Conservation (phyloP, 257 asterid genomes). For the Handroanthus guayacan region DNA sequence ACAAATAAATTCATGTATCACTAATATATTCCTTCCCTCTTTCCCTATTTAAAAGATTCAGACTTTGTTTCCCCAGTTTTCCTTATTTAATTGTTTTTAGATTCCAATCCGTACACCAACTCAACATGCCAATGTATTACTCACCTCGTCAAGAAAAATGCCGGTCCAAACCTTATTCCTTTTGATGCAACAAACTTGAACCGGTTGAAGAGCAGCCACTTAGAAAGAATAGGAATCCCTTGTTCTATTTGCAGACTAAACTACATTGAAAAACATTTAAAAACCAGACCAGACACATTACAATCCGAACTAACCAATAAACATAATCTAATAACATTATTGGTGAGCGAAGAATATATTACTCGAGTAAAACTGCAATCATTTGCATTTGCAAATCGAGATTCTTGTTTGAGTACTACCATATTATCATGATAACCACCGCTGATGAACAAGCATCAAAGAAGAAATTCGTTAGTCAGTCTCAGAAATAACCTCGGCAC, state of each 20-base stretch:
- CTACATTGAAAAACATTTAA: constrained; percentile 54
- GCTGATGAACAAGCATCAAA: constrained; percentile 54
- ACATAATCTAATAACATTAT: constrained; percentile 22
- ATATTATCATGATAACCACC: constrained; percentile 88
- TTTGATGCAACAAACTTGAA: constrained; percentile 88
- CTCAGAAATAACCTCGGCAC: constrained; percentile 19
- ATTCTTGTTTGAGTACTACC: constrained; percentile 93
- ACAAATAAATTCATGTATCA: constrained; percentile 11
- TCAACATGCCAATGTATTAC: constrained; percentile 34
- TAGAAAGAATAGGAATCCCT: constrained; percentile 91
- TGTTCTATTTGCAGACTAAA: constrained; percentile 93
- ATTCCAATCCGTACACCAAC: not conserved
- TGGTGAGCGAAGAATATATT: constrained; percentile 40
- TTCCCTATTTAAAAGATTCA: constrained; percentile 8
- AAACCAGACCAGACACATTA: constrained; percentile 25
- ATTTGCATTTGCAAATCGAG: constrained; percentile 85
- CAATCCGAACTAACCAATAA: constrained; percentile 15
- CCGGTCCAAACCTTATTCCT: constrained; percentile 88
- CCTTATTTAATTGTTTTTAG: not conserved
- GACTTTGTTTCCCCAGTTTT: constrained; percentile 18
- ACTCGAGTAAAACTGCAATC: constrained; percentile 82
- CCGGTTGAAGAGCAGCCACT: constrained; percentile 92
- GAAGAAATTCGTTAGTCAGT: constrained; percentile 26
- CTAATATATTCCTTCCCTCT: not conserved
- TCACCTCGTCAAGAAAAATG: constrained; percentile 91